phyloP scores from a whole-genome alignment of 495 filamentous ascomycete species.

The Penicillium bovifimosum region DNA sequence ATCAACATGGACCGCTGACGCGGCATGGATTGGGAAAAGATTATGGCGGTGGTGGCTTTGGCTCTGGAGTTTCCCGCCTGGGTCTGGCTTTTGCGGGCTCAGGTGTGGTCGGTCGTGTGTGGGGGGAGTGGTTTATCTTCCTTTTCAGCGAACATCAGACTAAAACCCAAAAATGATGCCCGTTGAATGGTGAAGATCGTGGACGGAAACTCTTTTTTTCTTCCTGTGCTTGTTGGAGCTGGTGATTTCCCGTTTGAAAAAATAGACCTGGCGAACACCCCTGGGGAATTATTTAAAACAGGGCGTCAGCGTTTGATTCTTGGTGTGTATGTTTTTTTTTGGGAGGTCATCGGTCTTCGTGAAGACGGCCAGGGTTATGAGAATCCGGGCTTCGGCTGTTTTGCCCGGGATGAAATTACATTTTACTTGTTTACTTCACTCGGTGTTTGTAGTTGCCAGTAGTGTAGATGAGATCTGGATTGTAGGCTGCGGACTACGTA shows the following conservation, averaged over 20 bases:
- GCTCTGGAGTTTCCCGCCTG: constrained; percentile 17
- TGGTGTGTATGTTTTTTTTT: constrained; percentile 19
- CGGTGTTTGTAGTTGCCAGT: constrained; percentile 1
- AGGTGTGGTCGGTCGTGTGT: constrained; percentile 22
- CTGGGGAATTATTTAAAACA: constrained; percentile 10
- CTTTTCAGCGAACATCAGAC: constrained; percentile 13
- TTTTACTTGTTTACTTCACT: constrained; percentile 26
- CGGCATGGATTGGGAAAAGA: constrained; percentile 16
- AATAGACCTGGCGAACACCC: constrained; percentile 19
- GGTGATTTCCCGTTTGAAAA: constrained; percentile 9
- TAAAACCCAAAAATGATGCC: constrained; percentile 12
- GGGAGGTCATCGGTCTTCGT: constrained; percentile 19
- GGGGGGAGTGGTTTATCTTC: constrained; percentile 9
- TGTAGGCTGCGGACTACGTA: neutral
- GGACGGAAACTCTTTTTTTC: constrained; percentile 9
- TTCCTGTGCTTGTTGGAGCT: constrained; percentile 14
- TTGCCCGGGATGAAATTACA: constrained; percentile 28
- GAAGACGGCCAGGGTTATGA: constrained; percentile 28
- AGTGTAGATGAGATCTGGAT: neutral
- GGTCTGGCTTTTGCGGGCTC: constrained; percentile 5
- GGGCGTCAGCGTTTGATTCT: constrained; percentile 26
- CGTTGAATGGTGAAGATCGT: constrained; percentile 10
- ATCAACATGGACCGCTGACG: constrained; percentile 17
- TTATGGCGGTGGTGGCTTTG: constrained; percentile 21
- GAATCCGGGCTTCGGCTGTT: constrained; percentile 28